A percentile compares a stretch with the other conserved stretches of the same genome.
Conservation (phyloP, 2,329 filamentous ascomycete genomes). For the Blumeriella jaapii region DNA sequence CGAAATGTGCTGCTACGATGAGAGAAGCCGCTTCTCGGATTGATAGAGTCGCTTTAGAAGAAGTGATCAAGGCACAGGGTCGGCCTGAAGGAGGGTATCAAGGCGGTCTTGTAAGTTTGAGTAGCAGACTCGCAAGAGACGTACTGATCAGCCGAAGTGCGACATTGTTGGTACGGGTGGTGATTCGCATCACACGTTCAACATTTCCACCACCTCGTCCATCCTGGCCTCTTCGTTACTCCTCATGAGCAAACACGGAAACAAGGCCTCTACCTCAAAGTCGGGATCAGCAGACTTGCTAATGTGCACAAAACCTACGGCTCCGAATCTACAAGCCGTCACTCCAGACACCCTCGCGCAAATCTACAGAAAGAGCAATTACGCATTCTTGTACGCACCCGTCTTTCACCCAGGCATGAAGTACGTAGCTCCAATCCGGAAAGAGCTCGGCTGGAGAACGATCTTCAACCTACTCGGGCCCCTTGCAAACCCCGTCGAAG, state of each 20-base stretch:
- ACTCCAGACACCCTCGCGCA: conserved; percentile 56
- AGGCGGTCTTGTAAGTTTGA: conserved; percentile 64
- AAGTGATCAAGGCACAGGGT: conserved; percentile 47
- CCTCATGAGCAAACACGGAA: conserved; percentile 88
- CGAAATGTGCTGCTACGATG: conserved; percentile 77
- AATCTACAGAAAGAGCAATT: conserved; percentile 74
- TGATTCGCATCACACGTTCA: conserved; percentile 95
- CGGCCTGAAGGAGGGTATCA: conserved; percentile 61
- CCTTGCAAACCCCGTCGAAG: conserved; percentile 80
- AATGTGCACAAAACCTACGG: conserved; percentile 56
- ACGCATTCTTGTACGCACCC: conserved; percentile 90
- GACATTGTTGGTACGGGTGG: conserved; percentile 97
- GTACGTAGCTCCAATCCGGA: conserved; percentile 74
- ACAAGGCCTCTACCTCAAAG: conserved; percentile 87
- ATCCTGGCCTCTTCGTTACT: conserved; percentile 82
- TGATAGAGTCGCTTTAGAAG: conserved; percentile 49
- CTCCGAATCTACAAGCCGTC: conserved; percentile 65
- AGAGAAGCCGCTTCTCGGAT: conserved; percentile 64
- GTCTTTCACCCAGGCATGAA: conserved; percentile 95
- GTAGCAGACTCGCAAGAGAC: not conserved
- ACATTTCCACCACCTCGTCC: conserved; percentile 89
- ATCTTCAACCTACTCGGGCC: conserved; percentile 97
- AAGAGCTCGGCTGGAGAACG: conserved; percentile 83
- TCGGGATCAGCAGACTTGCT: conserved; percentile 92
- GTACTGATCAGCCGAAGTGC: conserved; percentile 35